Evolutionary conservation across 83 land plant genomes (phyloP).

Genomic region (Thuja plicata): DNA sequence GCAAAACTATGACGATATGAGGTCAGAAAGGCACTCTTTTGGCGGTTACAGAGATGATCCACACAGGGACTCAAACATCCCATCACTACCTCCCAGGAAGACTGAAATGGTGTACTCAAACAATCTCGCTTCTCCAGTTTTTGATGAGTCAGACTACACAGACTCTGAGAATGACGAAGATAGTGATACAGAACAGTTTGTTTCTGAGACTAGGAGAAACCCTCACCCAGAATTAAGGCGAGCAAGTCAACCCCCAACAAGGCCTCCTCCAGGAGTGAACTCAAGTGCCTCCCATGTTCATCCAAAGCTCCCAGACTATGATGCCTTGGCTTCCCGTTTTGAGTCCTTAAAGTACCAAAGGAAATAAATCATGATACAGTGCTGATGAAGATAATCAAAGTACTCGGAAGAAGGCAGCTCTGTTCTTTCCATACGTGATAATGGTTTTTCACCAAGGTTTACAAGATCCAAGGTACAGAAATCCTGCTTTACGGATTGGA

Average conservation of each 20-base stretch:
- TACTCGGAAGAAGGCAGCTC: not conserved
- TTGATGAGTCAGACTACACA: constrained; percentile 49
- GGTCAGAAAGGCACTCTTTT: constrained; percentile 10
- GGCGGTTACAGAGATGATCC: constrained; percentile 6
- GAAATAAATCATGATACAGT: not conserved
- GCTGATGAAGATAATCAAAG: not conserved
- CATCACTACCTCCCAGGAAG: constrained; percentile 29
- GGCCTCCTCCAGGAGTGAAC: constrained; percentile 16
- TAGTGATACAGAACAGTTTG: constrained; percentile 15
- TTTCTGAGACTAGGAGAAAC: not conserved
- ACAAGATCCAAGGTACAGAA: not conserved
- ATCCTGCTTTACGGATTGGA: not conserved
- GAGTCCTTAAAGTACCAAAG: constrained; percentile 45
- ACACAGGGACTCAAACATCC: not conserved
- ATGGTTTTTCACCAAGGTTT: not conserved
- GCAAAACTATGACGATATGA: constrained; percentile 9
- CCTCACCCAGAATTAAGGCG: constrained; percentile 11
- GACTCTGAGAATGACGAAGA: constrained; percentile 45
- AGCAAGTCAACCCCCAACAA: constrained; percentile 33
- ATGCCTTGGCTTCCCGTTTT: constrained; percentile 60
- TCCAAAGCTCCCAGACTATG: constrained; percentile 76
- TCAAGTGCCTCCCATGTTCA: constrained; percentile 34
- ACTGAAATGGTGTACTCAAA: constrained; percentile 12
- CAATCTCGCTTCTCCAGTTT: constrained; percentile 31
- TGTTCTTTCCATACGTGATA: not conserved